These are phyloP conservation scores for Annulohypoxylon bovei DNA, from an alignment of 495 filamentous ascomycete genomes.

Conservation along the genomic window DNA sequence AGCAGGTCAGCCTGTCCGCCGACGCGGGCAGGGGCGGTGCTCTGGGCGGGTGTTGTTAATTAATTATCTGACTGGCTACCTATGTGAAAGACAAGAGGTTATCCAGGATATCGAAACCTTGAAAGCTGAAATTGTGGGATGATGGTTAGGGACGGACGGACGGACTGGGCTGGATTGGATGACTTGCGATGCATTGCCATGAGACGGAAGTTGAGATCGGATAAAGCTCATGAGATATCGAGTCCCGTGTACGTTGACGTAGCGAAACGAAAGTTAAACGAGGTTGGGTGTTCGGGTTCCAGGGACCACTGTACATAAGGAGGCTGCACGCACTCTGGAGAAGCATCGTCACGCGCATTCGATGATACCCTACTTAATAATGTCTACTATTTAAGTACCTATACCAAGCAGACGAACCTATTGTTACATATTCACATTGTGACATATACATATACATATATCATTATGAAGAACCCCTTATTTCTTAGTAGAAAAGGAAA, in stretches of 20 bases:
- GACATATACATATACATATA: too few relatives aligned
- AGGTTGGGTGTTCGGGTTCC: constrained; percentile 1
- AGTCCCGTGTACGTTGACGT: neutral
- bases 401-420: neutral
- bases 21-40: constrained; percentile 45
- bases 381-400: constrained; percentile 37
- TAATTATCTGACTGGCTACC: neutral
- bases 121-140: neutral
- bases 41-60: constrained; percentile 45
- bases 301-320: constrained; percentile 37
- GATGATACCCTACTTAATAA: constrained; percentile 46
- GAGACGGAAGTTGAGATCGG: neutral
- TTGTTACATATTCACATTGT: neutral
- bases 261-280: too few relatives aligned
- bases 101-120: neutral
- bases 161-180: neutral
- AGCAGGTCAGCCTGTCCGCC: constrained; percentile 55
- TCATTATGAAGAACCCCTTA: neutral
- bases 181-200: neutral
- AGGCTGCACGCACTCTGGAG: constrained; percentile 10
- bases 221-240: neutral
- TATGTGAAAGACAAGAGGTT: neutral
- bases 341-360: constrained; percentile 33
- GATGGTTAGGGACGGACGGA: neutral
- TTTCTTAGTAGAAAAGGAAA: constrained; percentile 25